These are phyloP conservation scores for Trichosanthes cucumerina DNA, from an alignment of 306 rosid species.

Conservation along the genomic window DNA sequence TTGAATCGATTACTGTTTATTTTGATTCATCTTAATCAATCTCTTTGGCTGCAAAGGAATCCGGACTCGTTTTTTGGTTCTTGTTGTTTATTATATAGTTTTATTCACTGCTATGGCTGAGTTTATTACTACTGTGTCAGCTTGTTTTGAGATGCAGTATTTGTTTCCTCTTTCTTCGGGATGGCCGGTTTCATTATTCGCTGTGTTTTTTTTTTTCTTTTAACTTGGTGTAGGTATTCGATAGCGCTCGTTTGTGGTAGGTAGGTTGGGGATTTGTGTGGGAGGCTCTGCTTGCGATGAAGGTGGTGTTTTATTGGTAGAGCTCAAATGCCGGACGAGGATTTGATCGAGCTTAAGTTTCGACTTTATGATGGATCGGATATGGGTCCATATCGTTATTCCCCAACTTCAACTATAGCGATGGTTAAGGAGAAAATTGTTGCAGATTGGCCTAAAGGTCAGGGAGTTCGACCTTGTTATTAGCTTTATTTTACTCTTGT, in stretches of 20 bases:
- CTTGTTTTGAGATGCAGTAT: not conserved
- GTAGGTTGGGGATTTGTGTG: not conserved
- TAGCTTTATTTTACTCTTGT: not conserved
- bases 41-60: not conserved
- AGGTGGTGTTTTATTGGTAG: constrained; percentile 16
- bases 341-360: constrained; percentile 73
- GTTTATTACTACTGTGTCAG: not conserved
- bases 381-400: constrained; percentile 72
- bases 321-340: constrained; percentile 77
- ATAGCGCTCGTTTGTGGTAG: not conserved
- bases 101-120: not conserved
- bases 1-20: not conserved
- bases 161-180: not conserved
- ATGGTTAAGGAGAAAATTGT: constrained; percentile 70
- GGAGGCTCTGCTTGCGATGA: constrained; percentile 2
- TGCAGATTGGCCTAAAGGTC: constrained; percentile 89
- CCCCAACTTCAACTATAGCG: constrained; percentile 62
- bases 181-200: not conserved
- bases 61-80: not conserved
- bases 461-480: constrained; percentile 5
- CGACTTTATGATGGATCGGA: constrained; percentile 87
- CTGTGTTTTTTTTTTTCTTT: not conserved
- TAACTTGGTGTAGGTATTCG: not conserved
- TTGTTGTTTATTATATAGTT: not conserved
- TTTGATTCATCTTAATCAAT: not conserved